Percentiles rank a stretch among this genome's conserved stretches.
Evolutionary conservation across 441 rosid genomes (phyloP).

Genomic region (Gossypium davidsonii): DNA sequence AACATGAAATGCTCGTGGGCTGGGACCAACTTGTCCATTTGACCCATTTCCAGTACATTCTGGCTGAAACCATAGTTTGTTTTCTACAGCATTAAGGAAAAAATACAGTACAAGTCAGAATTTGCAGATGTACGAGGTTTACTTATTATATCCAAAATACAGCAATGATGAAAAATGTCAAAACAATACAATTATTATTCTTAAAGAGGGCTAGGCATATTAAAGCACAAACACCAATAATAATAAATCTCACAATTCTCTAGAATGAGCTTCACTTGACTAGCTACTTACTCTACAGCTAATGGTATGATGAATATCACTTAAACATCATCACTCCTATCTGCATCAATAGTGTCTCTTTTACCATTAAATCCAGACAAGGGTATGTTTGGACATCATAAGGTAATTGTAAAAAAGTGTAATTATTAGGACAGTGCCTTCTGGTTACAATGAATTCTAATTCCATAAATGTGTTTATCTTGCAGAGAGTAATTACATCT

Average conservation of each 20-base stretch:
- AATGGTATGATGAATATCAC: not conserved
- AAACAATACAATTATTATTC: not conserved
- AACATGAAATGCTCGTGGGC: constrained; percentile 89
- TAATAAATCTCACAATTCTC: not conserved
- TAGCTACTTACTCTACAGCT: not conserved
- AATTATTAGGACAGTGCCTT: too few relatives aligned
- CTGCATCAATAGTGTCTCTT: not conserved
- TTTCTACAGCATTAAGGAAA: constrained; percentile 35
- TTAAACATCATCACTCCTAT: not conserved
- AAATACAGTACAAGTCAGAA: not conserved
- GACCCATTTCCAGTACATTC: constrained; percentile 81
- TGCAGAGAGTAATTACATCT: too few relatives aligned
- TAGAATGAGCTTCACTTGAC: not conserved
- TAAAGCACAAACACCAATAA: not conserved
- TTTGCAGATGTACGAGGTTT: not conserved
- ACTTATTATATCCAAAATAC: not conserved
- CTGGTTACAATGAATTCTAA: too few relatives aligned
- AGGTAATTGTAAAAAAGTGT: too few relatives aligned
- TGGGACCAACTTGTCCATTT: constrained; percentile 84
- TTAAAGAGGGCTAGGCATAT: not conserved
- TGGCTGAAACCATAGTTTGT: constrained; percentile 84
- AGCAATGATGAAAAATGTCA: not conserved
- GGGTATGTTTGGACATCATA: not conserved
- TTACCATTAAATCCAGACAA: not conserved
- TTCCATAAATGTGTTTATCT: too few relatives aligned